Evolutionary conservation across 176 grass and related monocot species (phyloP), one percentile per base, ranked within the genome.

Genomic region (Leersia perrieri): DNA sequence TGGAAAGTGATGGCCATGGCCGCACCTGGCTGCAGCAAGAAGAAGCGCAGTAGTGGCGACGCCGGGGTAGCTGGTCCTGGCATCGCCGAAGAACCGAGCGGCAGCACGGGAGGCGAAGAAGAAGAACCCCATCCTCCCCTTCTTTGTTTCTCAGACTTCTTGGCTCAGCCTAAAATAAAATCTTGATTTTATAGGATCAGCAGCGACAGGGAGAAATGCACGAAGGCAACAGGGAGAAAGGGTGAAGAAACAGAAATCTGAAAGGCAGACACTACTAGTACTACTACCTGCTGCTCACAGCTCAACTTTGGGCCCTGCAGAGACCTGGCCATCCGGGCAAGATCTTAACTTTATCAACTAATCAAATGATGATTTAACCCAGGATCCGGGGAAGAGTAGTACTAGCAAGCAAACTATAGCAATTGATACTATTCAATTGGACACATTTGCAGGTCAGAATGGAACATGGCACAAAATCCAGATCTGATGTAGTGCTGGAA

Each of bases 31-130:
- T 1, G 82, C 87, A 0, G 87, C 63, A 13, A 89, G 72, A 7
- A 89, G 77, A 5, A 89, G 87, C 4, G 87, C 87, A 0, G 77
- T 71, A 8, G 82, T 89, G 64, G 77, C 76, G 65, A 76, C 40
- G 82, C 82, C 64, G 57, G 87, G 82, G 53, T 65, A 70, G 38
- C 31, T 28, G 70, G 80, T 28, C 63, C 62, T 33, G 47, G 84
- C 27, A 38, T 66, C 63, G n/a, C 80, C 81, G 70, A 51, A 31
- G 51, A 89, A 51, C 26, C 87, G 77, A 70, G 71, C 70, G 28
- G 64, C 77, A 1, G 82, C 71, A 42, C 76, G 71, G 2, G 82
- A 89, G 42, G 77, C 49, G 82, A 89, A 89, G 87, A 51, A 88
- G 30, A 66, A 70, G 82, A 89, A 89, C 33, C 82, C 77, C 87